Base-by-base conservation (phyloP, 352 stramenopile genomes). In the Globisporangium iwayamae region DNA sequence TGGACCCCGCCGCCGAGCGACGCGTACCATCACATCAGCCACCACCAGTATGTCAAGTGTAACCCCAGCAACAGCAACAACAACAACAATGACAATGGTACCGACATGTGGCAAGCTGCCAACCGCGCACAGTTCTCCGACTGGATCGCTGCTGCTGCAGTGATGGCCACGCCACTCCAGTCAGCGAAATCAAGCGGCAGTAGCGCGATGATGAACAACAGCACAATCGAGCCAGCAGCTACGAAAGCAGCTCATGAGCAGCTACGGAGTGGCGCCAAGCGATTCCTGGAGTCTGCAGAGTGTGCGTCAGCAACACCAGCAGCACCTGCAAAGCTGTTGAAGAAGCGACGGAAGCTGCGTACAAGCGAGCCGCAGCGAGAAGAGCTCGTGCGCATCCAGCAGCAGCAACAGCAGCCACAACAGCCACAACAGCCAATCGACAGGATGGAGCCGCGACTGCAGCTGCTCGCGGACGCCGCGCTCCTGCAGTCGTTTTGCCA, bases 391-490 rank as follows among this genome's bases (percentile, higher is more conserved):
- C 30, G n/a, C 38, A 51, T 41, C 7, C 3, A 20, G 46, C 46
- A 52, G 20, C 46, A 51, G 45, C 20, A 7, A 28, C 25, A 28
- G 2, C 25, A 28, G 25, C 25, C 25, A 28, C 25, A 28, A 28
- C 25, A 28, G 25, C 25, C 25, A 28, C 66, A 36, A 47, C 61
- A 22, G 18, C 43, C 53, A 63, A 56, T 54, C 54, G 62, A 32
- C 43, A 56, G 46, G 64, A 62, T 60, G 22, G 65, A 81, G 43
- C 80, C 80, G 14, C 78, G 73, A 3, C 69, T 93, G 22, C 79
- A 91, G 62, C 74, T 92, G n/a, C 68, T 92, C 25, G 83, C 83
- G 2, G 85, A 92, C 48, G 83, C 83, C 2, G 83, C 83, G 9
- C 67, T 92, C 30, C 67, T 90, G 54, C 81, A 92, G 54, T 89